Evolutionary conservation across 371 early-diverging fungal species (phyloP).

Genomic region (Mortierella sp.): DNA sequence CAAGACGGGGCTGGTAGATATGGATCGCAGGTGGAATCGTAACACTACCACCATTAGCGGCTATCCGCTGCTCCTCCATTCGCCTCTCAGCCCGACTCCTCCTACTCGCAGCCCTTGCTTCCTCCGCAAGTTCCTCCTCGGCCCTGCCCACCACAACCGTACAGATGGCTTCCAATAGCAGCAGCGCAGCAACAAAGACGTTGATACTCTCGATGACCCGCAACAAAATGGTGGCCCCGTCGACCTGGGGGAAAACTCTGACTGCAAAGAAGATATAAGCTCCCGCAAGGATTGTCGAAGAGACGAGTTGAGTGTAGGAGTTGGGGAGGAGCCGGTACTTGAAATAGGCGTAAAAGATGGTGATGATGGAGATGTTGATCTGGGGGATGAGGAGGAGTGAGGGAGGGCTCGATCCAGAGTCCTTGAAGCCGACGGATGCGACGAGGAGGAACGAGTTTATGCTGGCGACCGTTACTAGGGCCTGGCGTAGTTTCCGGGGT

Average conservation of each 20-base stretch:
- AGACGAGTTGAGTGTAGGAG: not conserved
- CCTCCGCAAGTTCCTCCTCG: not conserved
- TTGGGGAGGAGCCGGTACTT: not conserved
- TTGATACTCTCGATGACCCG: conserved; percentile 12
- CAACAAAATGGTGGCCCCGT: not conserved
- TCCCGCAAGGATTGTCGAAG: conserved; percentile 8
- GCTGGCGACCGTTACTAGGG: not conserved
- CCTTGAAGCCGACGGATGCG: conserved; percentile 14
- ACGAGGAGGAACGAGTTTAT: conserved; percentile 18
- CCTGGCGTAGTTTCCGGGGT: not conserved
- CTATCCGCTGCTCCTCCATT: not conserved
- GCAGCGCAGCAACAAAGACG: not conserved
- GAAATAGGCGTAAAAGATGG: conserved; percentile 26
- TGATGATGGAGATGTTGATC: conserved; percentile 14
- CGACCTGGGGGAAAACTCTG: not conserved
- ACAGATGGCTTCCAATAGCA: not conserved
- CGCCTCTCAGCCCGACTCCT: not conserved
- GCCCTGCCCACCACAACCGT: not conserved
- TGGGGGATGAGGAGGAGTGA: conserved; percentile 24
- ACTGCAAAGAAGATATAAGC: conserved; percentile 18
- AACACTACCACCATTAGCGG: not conserved
- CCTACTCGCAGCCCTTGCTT: not conserved
- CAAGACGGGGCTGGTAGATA: conserved; percentile 27
- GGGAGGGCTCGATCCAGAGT: not conserved
- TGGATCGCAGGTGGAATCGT: conserved; percentile 15